Evolutionary conservation across 805 yeast species (phyloP), one percentile per base, ranked within the genome.

Genomic region (Saccharomycopsis sp.): DNA sequence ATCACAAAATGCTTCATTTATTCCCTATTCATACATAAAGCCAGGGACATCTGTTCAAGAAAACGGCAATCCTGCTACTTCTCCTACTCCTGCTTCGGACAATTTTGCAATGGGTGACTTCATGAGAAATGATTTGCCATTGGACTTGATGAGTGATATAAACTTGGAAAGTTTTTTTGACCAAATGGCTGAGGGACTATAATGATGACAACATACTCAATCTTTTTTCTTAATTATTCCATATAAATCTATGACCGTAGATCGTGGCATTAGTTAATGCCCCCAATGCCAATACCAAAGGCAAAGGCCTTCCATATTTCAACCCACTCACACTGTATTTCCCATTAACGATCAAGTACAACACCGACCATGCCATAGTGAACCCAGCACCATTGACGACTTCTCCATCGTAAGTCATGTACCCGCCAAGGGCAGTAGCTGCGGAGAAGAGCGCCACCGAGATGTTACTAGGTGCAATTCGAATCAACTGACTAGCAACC

Each of bases 321-420:
- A 79, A 50, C 29, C 74, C 71, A 36, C 64, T 67, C 22, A 81
- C 39, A 9, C 84, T 67, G 4, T 77, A 71, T 32, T 70, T 71
- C 1, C 87, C 86, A 56, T 85, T 85, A 13, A 81, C 85, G 9
- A 88, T 58, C 47, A 81, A 57, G 56, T 85, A 89, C 47, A 88
- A 61, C 5, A 83, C 60, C 5, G 85, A 76, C 96, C 96, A 89
- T 2, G 93, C 94, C 54, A 76, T 68, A 4, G 74, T 66, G 56
- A 88, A 82, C 0, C 95, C 96, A 1, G 90, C 71, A 2, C 95
- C 96, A 61, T 84, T 79, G 38, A 73, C 71, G 17, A 77, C 62
- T 56, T 87, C 96, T 13, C 85, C 81, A 57, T 88, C 96, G 51
- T 70, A 69, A 33, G 82, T 73, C 67, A 88, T 81, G 67, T 76